Evolutionary conservation across 805 yeast genomes (phyloP).

Genomic region (Danielozyma ontarioensis): DNA sequence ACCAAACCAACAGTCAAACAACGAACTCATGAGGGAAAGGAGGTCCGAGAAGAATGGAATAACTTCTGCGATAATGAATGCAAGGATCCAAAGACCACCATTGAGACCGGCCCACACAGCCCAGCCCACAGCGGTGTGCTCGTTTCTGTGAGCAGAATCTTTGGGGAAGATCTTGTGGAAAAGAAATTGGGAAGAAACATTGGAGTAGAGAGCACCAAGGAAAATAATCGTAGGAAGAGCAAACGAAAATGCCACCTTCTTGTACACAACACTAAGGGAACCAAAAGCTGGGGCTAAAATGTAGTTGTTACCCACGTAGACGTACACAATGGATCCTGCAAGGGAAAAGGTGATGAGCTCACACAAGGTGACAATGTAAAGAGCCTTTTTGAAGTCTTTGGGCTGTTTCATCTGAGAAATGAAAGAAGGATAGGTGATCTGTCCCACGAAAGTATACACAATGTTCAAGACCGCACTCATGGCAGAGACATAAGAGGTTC

Average conservation of each 20-base stretch:
- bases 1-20: slow-evolving; percentile 64
- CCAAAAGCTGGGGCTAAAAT: slow-evolving; percentile 60
- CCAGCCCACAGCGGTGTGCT: slow-evolving; percentile 52
- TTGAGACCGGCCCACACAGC: slow-evolving; percentile 43
- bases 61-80: slow-evolving; percentile 57
- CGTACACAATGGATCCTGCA: slow-evolving; percentile 56
- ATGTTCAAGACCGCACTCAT: slow-evolving; percentile 57
- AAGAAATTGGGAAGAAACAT: slow-evolving; percentile 49
- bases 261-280: slow-evolving; percentile 40
- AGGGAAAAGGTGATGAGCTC: slow-evolving; percentile 47
- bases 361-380: slow-evolving; percentile 44
- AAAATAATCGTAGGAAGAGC: slow-evolving; percentile 56
- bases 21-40: slow-evolving; percentile 53
- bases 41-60: slow-evolving; percentile 61
- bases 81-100: slow-evolving; percentile 42
- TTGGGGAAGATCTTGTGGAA: slow-evolving; percentile 42
- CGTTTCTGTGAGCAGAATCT: slow-evolving; percentile 38
- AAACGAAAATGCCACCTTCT: slow-evolving; percentile 54
- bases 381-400: slow-evolving; percentile 52
- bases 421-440: slow-evolving; percentile 58
- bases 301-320: slow-evolving; percentile 50
- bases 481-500: slow-evolving; percentile 48
- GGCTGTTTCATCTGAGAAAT: slow-evolving; percentile 57
- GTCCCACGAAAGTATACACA: slow-evolving; percentile 61
- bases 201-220: slow-evolving; percentile 51